Evolutionary conservation across 306 rosid species (phyloP).

Genomic region (Citrullus amarus): DNA sequence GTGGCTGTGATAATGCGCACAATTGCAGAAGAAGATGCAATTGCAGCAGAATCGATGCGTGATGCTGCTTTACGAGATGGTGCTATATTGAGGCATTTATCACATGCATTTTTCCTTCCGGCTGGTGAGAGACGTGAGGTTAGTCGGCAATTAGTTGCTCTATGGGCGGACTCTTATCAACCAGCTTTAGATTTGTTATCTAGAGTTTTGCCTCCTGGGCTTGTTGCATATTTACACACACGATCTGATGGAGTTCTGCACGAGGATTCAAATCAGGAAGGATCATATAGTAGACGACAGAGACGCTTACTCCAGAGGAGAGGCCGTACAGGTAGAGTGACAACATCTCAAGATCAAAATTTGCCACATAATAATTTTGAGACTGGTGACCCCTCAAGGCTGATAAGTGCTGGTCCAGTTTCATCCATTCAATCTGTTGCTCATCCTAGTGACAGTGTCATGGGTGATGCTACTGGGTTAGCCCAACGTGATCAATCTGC

Average conservation of each 20-base stretch:
- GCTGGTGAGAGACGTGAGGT: slow-evolving; percentile 89
- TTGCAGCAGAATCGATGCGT: slow-evolving; percentile 99
- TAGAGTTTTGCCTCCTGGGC: slow-evolving; percentile 96
- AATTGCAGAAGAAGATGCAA: slow-evolving; percentile 99
- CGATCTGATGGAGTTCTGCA: slow-evolving; percentile 56
- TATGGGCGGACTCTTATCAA: slow-evolving; percentile 98
- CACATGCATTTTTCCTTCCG: slow-evolving; percentile 86
- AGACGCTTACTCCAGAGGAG: slow-evolving; percentile 83
- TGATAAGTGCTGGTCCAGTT: slow-evolving; percentile 41
- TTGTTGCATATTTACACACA: slow-evolving; percentile 96
- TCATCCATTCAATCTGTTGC: slow-evolving; percentile 40
- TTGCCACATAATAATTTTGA: slow-evolving; percentile 54
- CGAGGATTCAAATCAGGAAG: slow-evolving; percentile 63
- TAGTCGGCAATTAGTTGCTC: slow-evolving; percentile 96
- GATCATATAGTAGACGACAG: slow-evolving; percentile 64
- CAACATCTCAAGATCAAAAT: slow-evolving; percentile 60
- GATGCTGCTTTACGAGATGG: slow-evolving; percentile 99
- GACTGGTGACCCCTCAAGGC: slow-evolving; percentile 49
- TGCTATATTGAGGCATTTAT: slow-evolving; percentile 84
- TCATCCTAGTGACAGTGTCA: slow-evolving; percentile 40
- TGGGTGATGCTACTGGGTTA: slow-evolving; percentile 32
- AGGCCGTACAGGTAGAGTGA: slow-evolving; percentile 67
- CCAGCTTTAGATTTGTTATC: slow-evolving; percentile 87
- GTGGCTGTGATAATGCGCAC: slow-evolving; percentile 97
- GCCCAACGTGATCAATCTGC: slow-evolving; percentile 36